Conservation (phyloP, 768 basidiomycete species). For the Cantharellus cinnabarinus region DNA sequence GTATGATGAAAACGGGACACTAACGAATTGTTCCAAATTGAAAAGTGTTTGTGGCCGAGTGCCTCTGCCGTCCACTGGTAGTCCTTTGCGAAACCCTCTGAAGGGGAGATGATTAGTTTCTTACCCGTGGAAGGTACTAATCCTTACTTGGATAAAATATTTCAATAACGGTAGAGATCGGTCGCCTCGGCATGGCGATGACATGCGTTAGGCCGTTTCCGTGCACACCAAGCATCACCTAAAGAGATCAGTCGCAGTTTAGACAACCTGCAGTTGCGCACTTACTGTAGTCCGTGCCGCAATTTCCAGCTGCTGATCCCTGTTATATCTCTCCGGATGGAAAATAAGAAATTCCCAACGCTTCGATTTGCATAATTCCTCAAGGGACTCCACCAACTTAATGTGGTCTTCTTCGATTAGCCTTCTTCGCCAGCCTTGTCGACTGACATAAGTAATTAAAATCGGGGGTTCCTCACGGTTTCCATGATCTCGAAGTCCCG, state of each 20-base stretch:
- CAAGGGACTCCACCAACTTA: conserved; percentile 11
- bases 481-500: background rate
- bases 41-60: conserved; percentile 54
- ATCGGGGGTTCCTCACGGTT: conserved; percentile 16
- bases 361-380: conserved; percentile 12
- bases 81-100: conserved; percentile 58
- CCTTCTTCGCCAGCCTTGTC: conserved; percentile 35
- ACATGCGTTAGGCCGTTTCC: conserved; percentile 72
- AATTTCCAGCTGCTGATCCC: conserved; percentile 54
- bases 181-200: conserved; percentile 63
- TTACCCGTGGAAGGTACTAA: too few relatives aligned
- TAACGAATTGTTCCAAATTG: conserved; percentile 31
- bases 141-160: conserved; percentile 40
- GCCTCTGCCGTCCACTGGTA: conserved; percentile 68
- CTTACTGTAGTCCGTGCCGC: conserved; percentile 51
- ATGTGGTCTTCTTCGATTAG: conserved; percentile 13
- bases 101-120: background rate
- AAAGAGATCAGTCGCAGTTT: background rate
- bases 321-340: conserved; percentile 41
- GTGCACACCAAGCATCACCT: conserved; percentile 55
- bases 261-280: conserved; percentile 4
- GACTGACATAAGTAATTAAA: conserved; percentile 52
- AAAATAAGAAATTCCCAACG: conserved; percentile 43
- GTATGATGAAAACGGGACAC: background rate
- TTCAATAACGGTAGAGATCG: conserved; percentile 64